Evolutionary conservation across 106 monocot species (phyloP).

Genomic region (Phalaenopsis equestris): DNA sequence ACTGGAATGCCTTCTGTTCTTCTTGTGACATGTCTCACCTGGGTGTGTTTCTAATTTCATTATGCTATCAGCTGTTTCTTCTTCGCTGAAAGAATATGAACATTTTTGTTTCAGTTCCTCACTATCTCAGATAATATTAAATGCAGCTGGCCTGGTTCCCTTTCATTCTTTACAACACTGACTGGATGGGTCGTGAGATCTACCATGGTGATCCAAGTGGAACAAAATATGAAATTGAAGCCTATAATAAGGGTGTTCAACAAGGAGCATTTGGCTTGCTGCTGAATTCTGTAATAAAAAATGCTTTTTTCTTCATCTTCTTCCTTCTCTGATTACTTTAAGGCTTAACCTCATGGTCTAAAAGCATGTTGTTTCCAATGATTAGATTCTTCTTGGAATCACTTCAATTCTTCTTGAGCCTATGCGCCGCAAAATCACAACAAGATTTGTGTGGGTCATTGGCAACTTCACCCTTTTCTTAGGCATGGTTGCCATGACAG

Average conservation of each 20-base stretch:
- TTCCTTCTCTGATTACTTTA: not conserved
- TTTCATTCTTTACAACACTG: constrained; percentile 57
- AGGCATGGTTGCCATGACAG: constrained; percentile 35
- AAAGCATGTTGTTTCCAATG: not conserved
- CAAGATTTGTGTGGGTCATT: constrained; percentile 46
- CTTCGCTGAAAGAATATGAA: not conserved
- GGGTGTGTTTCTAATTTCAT: not conserved
- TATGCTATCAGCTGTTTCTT: too few relatives aligned
- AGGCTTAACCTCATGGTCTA: not conserved
- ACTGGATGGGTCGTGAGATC: constrained; percentile 67
- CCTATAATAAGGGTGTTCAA: constrained; percentile 43
- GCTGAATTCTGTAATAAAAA: constrained; percentile 35
- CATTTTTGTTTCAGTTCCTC: not conserved
- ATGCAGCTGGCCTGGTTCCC: constrained; percentile 57
- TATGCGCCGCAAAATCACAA: constrained; percentile 31
- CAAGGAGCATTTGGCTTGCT: constrained; percentile 56
- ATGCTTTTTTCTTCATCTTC: not conserved
- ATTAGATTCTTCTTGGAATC: constrained; percentile 47
- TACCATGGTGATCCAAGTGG: constrained; percentile 50
- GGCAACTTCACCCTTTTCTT: constrained; percentile 49
- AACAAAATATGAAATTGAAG: constrained; percentile 13
- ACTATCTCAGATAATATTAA: not conserved
- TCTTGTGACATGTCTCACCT: not conserved
- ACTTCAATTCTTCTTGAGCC: constrained; percentile 47
- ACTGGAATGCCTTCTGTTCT: constrained; percentile 3